Evolutionary conservation across 805 yeast genomes (phyloP).

Genomic region (Wickerhamomyces pijperi): DNA sequence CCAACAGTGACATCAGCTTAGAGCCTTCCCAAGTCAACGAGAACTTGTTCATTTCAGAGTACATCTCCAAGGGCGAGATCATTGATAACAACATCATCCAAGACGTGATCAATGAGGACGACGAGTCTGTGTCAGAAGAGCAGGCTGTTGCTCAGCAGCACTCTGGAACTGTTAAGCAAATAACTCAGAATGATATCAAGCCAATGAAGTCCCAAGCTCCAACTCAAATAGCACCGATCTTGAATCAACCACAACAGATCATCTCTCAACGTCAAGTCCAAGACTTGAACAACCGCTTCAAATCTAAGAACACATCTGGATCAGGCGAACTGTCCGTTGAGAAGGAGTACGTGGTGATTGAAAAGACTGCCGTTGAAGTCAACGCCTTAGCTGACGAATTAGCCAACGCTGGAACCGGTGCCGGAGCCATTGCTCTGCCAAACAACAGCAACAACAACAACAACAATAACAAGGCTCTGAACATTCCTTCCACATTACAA

Average conservation of each 20-base stretch:
- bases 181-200: constrained; percentile 15
- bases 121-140: constrained; percentile 1
- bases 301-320: constrained; percentile 1
- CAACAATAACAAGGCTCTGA: no score
- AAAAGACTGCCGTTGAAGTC: constrained; percentile 88
- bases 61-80: constrained; percentile 30
- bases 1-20: constrained; percentile 44
- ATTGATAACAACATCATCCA: constrained; percentile 11
- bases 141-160: not conserved
- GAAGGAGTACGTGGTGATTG: constrained; percentile 88
- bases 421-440: constrained; percentile 32
- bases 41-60: constrained; percentile 77
- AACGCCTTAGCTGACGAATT: constrained; percentile 92
- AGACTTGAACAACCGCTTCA: constrained; percentile 1
- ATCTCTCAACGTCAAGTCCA: not conserved
- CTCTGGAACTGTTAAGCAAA: constrained; percentile 9
- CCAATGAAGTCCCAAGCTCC: constrained; percentile 10
- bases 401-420: constrained; percentile 47
- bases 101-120: constrained; percentile 8
- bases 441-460: not conserved
- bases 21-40: constrained; percentile 59
- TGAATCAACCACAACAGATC: constrained; percentile 4
- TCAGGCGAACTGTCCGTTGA: constrained; percentile 29
- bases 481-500: constrained; percentile 9
- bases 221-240: constrained; percentile 2